Evolutionary conservation across 2,329 filamentous ascomycete species (phyloP).

Genomic region (Rutstroemia sp.): DNA sequence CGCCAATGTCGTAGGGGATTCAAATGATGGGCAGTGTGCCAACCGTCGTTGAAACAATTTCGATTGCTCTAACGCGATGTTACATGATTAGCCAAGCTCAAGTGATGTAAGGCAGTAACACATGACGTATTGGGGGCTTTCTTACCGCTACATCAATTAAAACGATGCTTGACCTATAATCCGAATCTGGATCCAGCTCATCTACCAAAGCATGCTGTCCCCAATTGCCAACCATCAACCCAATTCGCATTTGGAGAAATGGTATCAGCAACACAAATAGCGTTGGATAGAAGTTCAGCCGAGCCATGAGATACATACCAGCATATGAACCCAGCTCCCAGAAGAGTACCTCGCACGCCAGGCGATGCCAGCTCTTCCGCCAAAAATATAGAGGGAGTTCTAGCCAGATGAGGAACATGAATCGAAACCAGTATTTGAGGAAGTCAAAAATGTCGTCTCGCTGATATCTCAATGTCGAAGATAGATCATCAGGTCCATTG

Average conservation of each 20-base stretch:
- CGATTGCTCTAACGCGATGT: constrained; percentile 57
- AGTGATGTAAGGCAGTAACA: background rate
- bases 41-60: constrained; percentile 76
- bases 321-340: constrained; percentile 56
- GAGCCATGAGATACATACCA: constrained; percentile 47
- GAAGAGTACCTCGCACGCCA: constrained; percentile 48
- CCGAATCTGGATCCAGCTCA: constrained; percentile 64
- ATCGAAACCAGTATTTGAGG: constrained; percentile 63
- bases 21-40: constrained; percentile 74
- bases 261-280: constrained; percentile 61
- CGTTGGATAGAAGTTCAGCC: constrained; percentile 40
- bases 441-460: constrained; percentile 62
- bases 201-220: constrained; percentile 79
- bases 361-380: constrained; percentile 47
- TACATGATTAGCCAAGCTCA: constrained; percentile 9
- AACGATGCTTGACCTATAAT: constrained; percentile 73
- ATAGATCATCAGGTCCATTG: constrained; percentile 70
- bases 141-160: constrained; percentile 70
- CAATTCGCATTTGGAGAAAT: constrained; percentile 57
- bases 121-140: background rate
- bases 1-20: constrained; percentile 76
- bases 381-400: constrained; percentile 70
- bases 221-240: constrained; percentile 78
- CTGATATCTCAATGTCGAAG: constrained; percentile 69
- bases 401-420: constrained; percentile 66